Percentiles rank a stretch among this genome's conserved stretches.
Evolutionary conservation across 2,329 filamentous ascomycete genomes (phyloP).

Genomic region (Fusarium pseudoanthophilum): DNA sequence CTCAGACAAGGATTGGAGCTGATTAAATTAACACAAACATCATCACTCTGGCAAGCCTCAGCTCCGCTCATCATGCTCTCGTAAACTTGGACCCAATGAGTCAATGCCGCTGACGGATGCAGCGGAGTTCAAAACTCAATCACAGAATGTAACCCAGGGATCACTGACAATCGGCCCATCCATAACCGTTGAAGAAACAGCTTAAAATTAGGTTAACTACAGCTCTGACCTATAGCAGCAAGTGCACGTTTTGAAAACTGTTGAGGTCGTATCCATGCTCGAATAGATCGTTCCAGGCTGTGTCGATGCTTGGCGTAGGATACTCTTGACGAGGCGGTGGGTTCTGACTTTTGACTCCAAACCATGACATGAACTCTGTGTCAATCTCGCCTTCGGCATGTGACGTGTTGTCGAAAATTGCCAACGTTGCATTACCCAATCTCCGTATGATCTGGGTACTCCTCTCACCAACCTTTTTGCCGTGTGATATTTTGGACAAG

Average conservation of each 20-base stretch:
- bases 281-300: conserved; percentile 41
- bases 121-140: neutral
- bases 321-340: conserved; percentile 33
- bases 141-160: neutral
- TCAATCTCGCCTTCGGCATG: conserved; percentile 34
- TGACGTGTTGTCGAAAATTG: conserved; percentile 31
- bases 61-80: neutral
- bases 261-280: conserved; percentile 38
- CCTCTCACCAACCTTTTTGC: conserved; percentile 33
- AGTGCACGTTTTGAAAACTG: conserved; percentile 31
- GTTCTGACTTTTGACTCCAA: conserved; percentile 38
- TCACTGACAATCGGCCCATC: neutral
- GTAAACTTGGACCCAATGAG: neutral
- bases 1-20: neutral
- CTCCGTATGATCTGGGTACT: conserved; percentile 33
- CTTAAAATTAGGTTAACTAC: neutral
- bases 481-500: conserved; percentile 36
- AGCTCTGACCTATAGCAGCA: conserved; percentile 14
- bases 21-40: neutral
- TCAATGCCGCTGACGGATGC: neutral
- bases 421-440: conserved; percentile 36
- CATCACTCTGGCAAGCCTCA: neutral
- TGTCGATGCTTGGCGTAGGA: conserved; percentile 38
- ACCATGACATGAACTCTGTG: conserved; percentile 43
- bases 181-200: neutral